Base-by-base conservation (phyloP, 1,284 basidiomycete genomes). In the Phenoliferia sp. region DNA sequence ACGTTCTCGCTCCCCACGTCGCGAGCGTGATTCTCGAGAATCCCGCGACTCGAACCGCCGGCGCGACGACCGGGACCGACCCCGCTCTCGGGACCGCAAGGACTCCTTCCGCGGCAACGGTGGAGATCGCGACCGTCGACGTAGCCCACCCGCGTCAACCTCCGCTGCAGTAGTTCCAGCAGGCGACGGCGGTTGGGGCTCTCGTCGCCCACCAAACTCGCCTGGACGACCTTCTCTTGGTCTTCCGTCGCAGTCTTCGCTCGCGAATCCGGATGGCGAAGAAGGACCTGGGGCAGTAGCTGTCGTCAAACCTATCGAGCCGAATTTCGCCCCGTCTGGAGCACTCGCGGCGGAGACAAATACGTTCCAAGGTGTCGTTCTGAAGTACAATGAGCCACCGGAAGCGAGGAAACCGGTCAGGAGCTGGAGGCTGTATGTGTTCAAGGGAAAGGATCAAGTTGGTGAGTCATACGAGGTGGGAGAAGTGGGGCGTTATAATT, bases 341-440 rank as follows among this genome's bases (percentile, higher is more conserved):
- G 83, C 96, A 16, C 85, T 99, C 29, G 96, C 95, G 0, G 94
- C 94, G 6, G 96, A 92, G 77, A 95, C 93, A 6, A 96, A 97
- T 44, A 34, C 55, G 16, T 63, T 26, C 32, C 39, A 32, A n/a
- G n/a, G 19, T 39, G 91, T 94, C 1, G 86, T 95, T 50, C 82
- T 99, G 69, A 99, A 99, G 79, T 99, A 99, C 78, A 95, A 98
- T 75, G 96, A 99, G 79, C 96, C 96, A 16, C 93, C 95, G 2
- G 96, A 99, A 82, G 96, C 96, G 31, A 83, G 94, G 71, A 96
- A 94, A 77, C 95, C 96, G 4, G 81, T 84, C 3, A 80, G 89
- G 48, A 90, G 89, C 29, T 99, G 96, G 96, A 84, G 96, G 76
- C 77, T 99, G 69, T 99, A 98, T 78, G 94, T 97, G 50, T 99